Conservation (phyloP, 2,329 filamentous ascomycete genomes). For the Colletotrichum sp. region DNA sequence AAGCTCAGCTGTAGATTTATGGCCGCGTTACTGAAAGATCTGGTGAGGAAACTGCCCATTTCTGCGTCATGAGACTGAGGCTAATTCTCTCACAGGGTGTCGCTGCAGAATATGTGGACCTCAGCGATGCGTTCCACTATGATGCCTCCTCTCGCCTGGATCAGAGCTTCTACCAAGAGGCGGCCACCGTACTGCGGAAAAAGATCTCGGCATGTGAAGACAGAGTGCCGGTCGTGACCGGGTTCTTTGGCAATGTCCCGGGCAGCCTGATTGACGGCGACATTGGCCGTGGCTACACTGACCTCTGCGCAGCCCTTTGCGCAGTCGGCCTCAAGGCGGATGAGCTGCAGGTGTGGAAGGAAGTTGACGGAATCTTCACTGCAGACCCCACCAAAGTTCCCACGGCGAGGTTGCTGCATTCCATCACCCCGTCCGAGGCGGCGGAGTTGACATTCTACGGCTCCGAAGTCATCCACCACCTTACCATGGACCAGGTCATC, state of each 20-base stretch:
- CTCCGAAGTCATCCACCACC: constrained; percentile 96
- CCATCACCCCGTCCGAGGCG: constrained; percentile 92
- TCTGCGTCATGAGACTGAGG: neutral
- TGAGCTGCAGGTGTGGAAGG: constrained; percentile 98
- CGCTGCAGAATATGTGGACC: constrained; percentile 87
- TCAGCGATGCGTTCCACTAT: constrained; percentile 81
- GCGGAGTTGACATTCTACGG: constrained; percentile 95
- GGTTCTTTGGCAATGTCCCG: constrained; percentile 93
- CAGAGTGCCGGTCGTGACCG: constrained; percentile 81
- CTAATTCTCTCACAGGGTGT: constrained; percentile 61
- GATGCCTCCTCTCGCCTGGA: constrained; percentile 65
- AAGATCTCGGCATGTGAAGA: constrained; percentile 70
- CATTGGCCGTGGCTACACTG: constrained; percentile 94
- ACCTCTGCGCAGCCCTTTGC: constrained; percentile 90
- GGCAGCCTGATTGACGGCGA: constrained; percentile 87
- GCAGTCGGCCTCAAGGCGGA: constrained; percentile 86
- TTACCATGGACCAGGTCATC: constrained; percentile 97
- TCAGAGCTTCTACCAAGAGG: constrained; percentile 71
- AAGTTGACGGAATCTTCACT: constrained; percentile 93
- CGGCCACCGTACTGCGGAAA: constrained; percentile 65
- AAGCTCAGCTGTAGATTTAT: constrained; percentile 95
- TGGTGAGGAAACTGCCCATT: constrained; percentile 41
- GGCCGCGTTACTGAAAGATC: constrained; percentile 81
- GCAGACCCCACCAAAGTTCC: constrained; percentile 88
- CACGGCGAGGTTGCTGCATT: constrained; percentile 85